These are phyloP conservation scores for Tuber indicum DNA, from an alignment of 495 filamentous ascomycete genomes.

Conservation along the genomic window DNA sequence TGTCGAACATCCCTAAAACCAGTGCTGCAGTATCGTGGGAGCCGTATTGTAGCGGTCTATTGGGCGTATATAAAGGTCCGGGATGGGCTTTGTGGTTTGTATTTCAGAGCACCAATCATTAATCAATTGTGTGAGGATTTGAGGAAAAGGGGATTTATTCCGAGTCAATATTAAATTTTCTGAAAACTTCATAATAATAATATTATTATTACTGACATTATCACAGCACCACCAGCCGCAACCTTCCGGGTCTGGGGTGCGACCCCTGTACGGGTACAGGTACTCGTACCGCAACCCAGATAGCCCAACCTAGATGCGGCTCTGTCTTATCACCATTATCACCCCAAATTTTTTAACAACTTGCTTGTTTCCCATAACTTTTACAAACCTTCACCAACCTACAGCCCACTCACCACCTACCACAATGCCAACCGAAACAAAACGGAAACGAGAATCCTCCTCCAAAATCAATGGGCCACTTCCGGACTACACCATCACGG, in stretches of 20 bases:
- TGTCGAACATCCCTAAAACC: too few species aligned
- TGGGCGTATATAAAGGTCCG: too few species aligned
- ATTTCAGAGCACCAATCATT: too few species aligned
- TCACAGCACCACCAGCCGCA: not conserved
- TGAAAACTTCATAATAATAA: too few species aligned
- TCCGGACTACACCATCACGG: conserved; percentile 27
- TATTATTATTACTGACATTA: too few species aligned
- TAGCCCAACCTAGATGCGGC: conserved; percentile 11
- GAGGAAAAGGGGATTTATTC: too few species aligned
- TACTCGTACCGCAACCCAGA: not conserved
- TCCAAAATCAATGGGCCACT: not conserved
- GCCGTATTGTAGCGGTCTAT: too few species aligned
- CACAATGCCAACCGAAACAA: conserved; percentile 29
- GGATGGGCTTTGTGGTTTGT: too few species aligned
- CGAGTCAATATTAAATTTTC: too few species aligned
- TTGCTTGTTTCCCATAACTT: conserved; percentile 3
- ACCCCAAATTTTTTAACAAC: conserved; percentile 18
- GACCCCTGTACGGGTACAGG: too few species aligned
- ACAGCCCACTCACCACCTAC: not conserved
- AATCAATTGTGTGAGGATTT: too few species aligned
- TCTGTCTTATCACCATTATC: conserved; percentile 7
- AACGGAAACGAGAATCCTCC: conserved; percentile 29
- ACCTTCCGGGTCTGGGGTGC: not conserved
- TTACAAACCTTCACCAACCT: conserved; percentile 9
- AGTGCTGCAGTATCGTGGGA: too few species aligned